Percentiles rank a stretch among this genome's conserved stretches.
These are phyloP conservation scores for Chondrus crispus DNA, from an alignment of 23 red algal genomes.

Conservation along the genomic window DNA sequence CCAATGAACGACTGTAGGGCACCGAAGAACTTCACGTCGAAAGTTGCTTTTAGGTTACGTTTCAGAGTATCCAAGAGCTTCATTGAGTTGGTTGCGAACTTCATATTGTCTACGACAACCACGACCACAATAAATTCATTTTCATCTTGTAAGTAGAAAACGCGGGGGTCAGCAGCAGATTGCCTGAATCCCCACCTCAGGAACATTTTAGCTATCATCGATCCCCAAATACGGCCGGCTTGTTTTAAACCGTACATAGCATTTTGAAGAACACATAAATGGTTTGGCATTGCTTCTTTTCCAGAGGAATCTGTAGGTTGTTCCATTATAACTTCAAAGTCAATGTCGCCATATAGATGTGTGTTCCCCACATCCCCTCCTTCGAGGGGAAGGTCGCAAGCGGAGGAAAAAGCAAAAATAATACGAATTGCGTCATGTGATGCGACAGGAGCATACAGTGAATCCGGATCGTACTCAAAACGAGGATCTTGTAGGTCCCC, in stretches of 20 bases:
- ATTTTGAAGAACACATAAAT: not conserved
- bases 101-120: not conserved
- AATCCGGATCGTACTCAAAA: not conserved
- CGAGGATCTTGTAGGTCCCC: not conserved
- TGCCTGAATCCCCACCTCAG: not conserved
- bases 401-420: not conserved
- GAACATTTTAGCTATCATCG: not conserved
- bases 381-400: conserved; percentile 3
- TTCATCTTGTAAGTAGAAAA: not conserved
- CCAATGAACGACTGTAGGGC: not conserved
- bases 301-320: conserved; percentile 28
- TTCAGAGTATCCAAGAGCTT: not conserved
- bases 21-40: not conserved
- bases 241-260: not conserved
- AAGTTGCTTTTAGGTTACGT: not conserved
- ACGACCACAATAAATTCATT: not conserved
- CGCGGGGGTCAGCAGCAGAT: not conserved
- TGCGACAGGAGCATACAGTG: conserved; percentile 10
- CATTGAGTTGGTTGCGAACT: not conserved
- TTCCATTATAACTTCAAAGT: not conserved
- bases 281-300: not conserved
- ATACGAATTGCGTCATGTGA: conserved; percentile 24
- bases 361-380: not conserved
- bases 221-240: not conserved
- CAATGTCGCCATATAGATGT: conserved; percentile 17